These are phyloP conservation scores for Klebsormidium nitens DNA, from an alignment of 139 green algal genomes.

Conservation along the genomic window DNA sequence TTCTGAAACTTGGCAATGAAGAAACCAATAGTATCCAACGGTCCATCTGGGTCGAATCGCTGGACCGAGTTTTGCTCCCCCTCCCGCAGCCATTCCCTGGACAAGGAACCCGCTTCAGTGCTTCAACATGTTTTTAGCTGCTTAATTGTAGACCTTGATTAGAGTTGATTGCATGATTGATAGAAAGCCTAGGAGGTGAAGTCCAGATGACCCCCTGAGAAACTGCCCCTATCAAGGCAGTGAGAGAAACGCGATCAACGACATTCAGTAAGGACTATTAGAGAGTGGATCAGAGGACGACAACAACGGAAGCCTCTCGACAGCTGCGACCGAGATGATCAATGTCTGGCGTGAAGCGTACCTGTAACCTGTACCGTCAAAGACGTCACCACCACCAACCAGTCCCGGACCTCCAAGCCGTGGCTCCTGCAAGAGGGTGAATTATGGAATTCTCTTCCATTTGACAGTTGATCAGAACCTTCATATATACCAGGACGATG, in stretches of 20 bases:
- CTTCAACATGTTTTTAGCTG: too few species aligned
- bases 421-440: slow-evolving; percentile 50
- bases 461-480: too few species aligned
- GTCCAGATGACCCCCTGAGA: neutral
- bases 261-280: neutral
- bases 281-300: neutral
- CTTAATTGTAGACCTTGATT: too few species aligned
- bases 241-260: neutral
- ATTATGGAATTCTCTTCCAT: too few species aligned
- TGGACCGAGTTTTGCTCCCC: slow-evolving; percentile 70
- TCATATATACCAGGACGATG: too few species aligned
- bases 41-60: slow-evolving; percentile 64
- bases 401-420: slow-evolving; percentile 32
- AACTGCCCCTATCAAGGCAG: neutral
- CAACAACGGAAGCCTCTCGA: neutral
- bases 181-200: neutral
- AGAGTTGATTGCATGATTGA: too few species aligned
- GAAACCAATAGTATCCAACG: slow-evolving; percentile 78
- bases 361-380: slow-evolving; percentile 16
- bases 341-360: too few species aligned
- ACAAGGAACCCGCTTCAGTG: too few species aligned
- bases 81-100: slow-evolving; percentile 53
- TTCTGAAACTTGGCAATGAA: slow-evolving; percentile 84
- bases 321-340: neutral
- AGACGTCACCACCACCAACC: slow-evolving; percentile 20